phyloP scores from a whole-genome alignment of 441 rosid species.

The Gossypium laxum region DNA sequence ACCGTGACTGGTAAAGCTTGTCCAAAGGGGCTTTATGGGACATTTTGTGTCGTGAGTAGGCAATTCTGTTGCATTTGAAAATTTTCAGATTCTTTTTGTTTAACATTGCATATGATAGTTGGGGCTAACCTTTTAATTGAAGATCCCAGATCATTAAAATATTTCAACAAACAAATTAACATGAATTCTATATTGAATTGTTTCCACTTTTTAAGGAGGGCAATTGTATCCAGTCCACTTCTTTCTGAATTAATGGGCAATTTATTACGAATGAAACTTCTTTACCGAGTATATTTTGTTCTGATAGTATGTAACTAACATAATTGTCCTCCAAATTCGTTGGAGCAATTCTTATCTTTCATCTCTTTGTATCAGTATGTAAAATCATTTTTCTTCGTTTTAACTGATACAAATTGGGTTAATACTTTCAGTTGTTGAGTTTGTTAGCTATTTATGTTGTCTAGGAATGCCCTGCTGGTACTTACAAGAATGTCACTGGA shows the following conservation, averaged over 20 bases:
- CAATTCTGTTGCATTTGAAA: slow-evolving; percentile 2
- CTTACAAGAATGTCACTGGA: slow-evolving; percentile 78
- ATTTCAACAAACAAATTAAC: not conserved
- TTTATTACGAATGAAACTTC: not conserved
- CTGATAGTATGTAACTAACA: not conserved
- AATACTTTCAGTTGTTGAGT: not conserved
- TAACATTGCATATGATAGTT: not conserved
- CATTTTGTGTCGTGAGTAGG: slow-evolving; percentile 61
- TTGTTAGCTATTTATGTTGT: slow-evolving; percentile 19
- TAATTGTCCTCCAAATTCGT: not conserved
- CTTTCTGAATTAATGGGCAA: not conserved
- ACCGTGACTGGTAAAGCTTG: slow-evolving; percentile 78
- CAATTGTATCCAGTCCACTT: too few species aligned
- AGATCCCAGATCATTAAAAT: not conserved
- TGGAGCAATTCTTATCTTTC: not conserved
- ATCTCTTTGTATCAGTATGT: not conserved
- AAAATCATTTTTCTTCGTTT: not conserved
- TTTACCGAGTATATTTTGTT: not conserved
- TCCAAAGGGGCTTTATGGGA: slow-evolving; percentile 87
- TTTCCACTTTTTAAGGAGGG: not conserved
- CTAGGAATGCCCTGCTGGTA: slow-evolving; percentile 94
- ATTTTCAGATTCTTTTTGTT: not conserved
- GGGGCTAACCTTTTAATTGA: not conserved
- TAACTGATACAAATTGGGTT: not conserved
- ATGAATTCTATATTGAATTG: not conserved